Evolutionary conservation across 805 yeast species (phyloP).

Genomic region (baker's yeast (Saccharomyces cerevisiae)): DNA sequence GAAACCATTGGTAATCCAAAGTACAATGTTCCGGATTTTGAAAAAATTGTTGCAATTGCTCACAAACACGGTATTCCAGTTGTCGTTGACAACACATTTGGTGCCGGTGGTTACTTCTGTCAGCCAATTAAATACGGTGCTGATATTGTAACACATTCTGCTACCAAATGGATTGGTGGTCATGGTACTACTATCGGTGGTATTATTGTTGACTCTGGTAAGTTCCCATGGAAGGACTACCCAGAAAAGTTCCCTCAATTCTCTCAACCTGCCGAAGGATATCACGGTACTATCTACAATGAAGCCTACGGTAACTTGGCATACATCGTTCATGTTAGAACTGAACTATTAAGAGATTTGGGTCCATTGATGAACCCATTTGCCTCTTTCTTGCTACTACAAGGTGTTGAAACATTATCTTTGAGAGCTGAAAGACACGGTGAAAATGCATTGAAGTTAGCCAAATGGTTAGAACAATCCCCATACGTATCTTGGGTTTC

Average conservation of each 20-base stretch:
- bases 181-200: constrained; percentile 95
- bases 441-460: constrained; percentile 70
- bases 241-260: constrained; percentile 89
- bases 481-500: constrained; percentile 82
- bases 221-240: constrained; percentile 81
- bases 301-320: constrained; percentile 79
- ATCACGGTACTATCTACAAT: constrained; percentile 78
- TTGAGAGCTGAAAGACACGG: constrained; percentile 91
- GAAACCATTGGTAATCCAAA: constrained; percentile 92
- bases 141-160: constrained; percentile 86
- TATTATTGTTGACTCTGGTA: constrained; percentile 82
- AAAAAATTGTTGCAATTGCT: constrained; percentile 62
- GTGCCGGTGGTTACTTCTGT: constrained; percentile 88
- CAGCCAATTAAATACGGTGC: constrained; percentile 85
- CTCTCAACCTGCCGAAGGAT: constrained; percentile 84
- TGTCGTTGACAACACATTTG: constrained; percentile 92
- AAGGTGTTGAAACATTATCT: constrained; percentile 91
- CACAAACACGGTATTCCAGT: constrained; percentile 83
- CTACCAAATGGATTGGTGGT: constrained; percentile 97
- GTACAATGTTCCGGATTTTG: constrained; percentile 87
- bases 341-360: constrained; percentile 81
- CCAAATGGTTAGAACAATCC: constrained; percentile 62
- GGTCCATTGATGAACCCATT: constrained; percentile 89
- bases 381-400: constrained; percentile 74
- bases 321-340: constrained; percentile 69